Evolutionary conservation across 176 grass and related monocot species (phyloP).

Genomic region (Leersia perrieri): DNA sequence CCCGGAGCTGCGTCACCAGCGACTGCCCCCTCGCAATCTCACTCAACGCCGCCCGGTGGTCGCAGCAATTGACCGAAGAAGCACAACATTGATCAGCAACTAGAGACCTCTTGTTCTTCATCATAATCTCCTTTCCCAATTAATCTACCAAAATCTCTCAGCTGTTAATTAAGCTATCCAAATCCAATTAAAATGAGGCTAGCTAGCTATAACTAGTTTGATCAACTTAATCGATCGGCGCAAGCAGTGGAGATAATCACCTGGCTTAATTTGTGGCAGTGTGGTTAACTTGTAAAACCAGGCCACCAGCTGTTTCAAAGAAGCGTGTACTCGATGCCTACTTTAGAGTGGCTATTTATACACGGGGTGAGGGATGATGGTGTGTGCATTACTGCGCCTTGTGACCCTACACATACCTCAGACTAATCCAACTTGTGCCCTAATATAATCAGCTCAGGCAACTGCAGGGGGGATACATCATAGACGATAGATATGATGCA

Average conservation of each 20-base stretch:
- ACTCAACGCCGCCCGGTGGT: conserved; percentile 17
- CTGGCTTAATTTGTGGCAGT: background rate
- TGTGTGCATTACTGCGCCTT: background rate
- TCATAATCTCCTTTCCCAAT: background rate
- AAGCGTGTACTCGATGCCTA: background rate
- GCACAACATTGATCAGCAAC: background rate
- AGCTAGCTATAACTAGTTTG: no score
- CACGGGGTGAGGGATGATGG: background rate
- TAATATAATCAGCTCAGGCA: background rate
- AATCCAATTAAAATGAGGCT: background rate
- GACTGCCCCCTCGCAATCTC: conserved; percentile 40
- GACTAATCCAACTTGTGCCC: background rate
- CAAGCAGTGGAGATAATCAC: background rate
- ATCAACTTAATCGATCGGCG: no score
- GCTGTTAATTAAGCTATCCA: background rate
- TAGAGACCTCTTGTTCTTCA: background rate
- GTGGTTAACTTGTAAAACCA: no score
- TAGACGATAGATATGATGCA: no score
- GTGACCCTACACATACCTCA: background rate
- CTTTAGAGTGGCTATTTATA: background rate
- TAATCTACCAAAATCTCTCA: background rate
- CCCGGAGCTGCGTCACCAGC: conserved; percentile 46
- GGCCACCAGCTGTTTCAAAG: no score
- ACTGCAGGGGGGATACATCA: background rate
- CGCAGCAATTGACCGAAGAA: background rate